Conservation (phyloP, 2,329 filamentous ascomycete species). For the Hymenoscyphus infarciens region DNA sequence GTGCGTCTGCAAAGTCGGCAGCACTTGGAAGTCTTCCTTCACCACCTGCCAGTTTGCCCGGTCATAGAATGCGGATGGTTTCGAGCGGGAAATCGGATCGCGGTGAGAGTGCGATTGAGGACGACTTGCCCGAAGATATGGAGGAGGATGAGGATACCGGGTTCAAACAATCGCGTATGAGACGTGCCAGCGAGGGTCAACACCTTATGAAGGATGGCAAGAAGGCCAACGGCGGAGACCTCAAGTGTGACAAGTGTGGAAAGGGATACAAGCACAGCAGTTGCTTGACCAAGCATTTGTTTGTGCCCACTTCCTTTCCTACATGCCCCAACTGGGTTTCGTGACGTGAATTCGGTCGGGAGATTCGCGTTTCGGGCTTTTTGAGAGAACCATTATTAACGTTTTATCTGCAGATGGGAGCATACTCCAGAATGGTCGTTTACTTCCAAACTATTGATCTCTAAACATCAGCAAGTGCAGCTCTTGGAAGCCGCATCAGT, state of each 20-base stretch:
- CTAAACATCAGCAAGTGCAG: slow-evolving; percentile 98
- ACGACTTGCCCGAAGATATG: slow-evolving; percentile 59
- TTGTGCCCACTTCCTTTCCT: slow-evolving; percentile 64
- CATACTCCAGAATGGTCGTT: slow-evolving; percentile 97
- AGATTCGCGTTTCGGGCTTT: slow-evolving; percentile 20
- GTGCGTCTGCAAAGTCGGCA: slow-evolving; percentile 49
- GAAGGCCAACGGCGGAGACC: slow-evolving; percentile 73
- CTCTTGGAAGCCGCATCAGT: slow-evolving; percentile 96
- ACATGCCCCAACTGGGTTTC: slow-evolving; percentile 35
- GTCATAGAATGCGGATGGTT: slow-evolving; percentile 46
- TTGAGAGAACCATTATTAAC: slow-evolving; percentile 35
- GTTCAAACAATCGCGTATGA: slow-evolving; percentile 47
- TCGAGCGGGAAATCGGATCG: slow-evolving; percentile 47
- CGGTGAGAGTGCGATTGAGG: slow-evolving; percentile 64
- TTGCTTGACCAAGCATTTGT: slow-evolving; percentile 99
- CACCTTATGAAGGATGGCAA: slow-evolving; percentile 74
- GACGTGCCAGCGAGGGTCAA: slow-evolving; percentile 81
- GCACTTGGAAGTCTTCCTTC: slow-evolving; percentile 57
- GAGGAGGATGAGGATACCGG: slow-evolving; percentile 45
- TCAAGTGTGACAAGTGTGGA: slow-evolving; percentile 96
- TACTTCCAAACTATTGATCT: slow-evolving; percentile 96
- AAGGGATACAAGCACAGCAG: slow-evolving; percentile 99
- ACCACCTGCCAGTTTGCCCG: slow-evolving; percentile 66
- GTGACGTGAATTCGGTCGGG: slow-evolving; percentile 39
- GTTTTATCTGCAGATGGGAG: slow-evolving; percentile 75